phyloP scores from a whole-genome alignment of 768 basidiomycete species.

The Galerina sulciceps region DNA sequence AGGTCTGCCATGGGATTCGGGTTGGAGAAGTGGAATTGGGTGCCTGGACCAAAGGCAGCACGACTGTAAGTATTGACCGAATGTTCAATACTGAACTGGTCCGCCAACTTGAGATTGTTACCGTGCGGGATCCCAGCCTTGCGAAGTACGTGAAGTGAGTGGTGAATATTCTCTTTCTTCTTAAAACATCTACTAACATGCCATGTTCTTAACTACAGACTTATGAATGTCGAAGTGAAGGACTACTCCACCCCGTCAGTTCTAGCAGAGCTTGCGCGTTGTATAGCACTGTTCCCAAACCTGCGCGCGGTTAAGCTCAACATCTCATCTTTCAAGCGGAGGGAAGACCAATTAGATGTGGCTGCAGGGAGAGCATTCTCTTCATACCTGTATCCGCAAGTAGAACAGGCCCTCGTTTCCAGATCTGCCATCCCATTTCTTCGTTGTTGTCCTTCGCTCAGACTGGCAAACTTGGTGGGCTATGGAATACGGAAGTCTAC shows the following conservation, averaged over 20 bases:
- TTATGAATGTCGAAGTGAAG: neutral
- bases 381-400: neutral
- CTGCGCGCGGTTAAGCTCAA: neutral
- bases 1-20: too few species aligned
- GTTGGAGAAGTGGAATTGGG: neutral
- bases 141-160: neutral
- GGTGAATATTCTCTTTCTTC: too few species aligned
- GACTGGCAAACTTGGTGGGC: neutral
- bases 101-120: neutral
- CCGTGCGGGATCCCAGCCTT: neutral
- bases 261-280: neutral
- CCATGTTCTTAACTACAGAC: constrained; percentile 1
- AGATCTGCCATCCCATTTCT: neutral
- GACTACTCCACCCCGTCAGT: neutral
- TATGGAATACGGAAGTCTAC: too few species aligned
- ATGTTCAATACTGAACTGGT: constrained; percentile 4
- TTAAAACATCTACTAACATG: too few species aligned
- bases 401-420: neutral
- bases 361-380: neutral
- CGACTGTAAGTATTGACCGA: neutral
- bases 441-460: neutral
- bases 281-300: neutral
- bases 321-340: neutral
- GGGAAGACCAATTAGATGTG: too few species aligned
- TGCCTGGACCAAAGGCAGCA: neutral